Evolutionary conservation across 2,329 filamentous ascomycete species (phyloP), one percentile per base, ranked within the genome.

Genomic region (Laburnicola sp.): DNA sequence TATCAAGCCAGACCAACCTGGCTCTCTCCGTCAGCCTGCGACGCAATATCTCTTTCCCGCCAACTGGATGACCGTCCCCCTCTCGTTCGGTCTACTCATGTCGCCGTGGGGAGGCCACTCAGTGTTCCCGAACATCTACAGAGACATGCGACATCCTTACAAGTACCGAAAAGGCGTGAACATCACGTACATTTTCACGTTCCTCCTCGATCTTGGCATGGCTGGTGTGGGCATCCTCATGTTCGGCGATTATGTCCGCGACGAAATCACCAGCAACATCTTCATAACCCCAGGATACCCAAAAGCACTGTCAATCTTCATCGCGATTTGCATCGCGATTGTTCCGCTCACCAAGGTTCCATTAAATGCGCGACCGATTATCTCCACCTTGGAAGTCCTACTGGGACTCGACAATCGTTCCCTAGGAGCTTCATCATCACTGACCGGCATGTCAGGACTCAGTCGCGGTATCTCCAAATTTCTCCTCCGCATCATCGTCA

Each of bases 291-390:
- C 80, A 4, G 87, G 86, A 47, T 97, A 96, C 68, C 90, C 93
- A 0, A 76, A 82, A 9, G 80, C 78, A 1, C 74, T 96, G 35
- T 90, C 86, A n/a, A 75, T 93, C 40, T 78, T 93, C 59, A 88
- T 97, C 71, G 91, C 91, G 58, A 78, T 89, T 55, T 93, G 92
- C 71, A 89, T 97, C 61, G 88, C 88, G 66, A 91, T 97, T 68
- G 96, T 97, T 57, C 94, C 93, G 0, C 78, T 99, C 45, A 97
- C 93, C 31, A 99, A 99, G 74, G 86, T 97, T n/a, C 91, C 92
- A 0, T 79, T 97, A 31, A 95, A 92, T 69, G 87, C 89, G 6
- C 87, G 92, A 2, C 94, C 93, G 8, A 92, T 97, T 60, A 83
- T 96, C 58, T 86, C 86, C 28, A 97, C 91, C 0, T 74, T 89